Base-by-base conservation (phyloP, 768 basidiomycete genomes). In the Kwoniella sp. region DNA sequence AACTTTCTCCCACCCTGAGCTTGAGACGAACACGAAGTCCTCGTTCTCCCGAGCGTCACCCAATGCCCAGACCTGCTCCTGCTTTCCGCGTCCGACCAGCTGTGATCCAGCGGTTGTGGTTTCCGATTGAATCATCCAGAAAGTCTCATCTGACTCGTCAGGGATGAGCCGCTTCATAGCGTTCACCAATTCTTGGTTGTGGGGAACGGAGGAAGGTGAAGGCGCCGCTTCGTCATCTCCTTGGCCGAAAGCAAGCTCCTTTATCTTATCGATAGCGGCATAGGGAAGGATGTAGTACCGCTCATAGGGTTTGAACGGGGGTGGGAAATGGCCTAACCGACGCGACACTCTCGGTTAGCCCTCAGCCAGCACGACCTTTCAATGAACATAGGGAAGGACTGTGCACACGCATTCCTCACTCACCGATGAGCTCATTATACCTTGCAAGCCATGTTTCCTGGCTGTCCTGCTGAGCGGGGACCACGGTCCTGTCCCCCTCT, bases 11-110 rank as follows among this genome's bases (percentile, higher is more conserved):
- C 92, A 95, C 23, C 87, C 87, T 26, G 85, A 84, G 63, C 84
- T 82, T 1, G 92, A 90, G 2, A 96, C 84, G 70, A 87, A 89
- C 77, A 91, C 89, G 57, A 89, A 85, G 75, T 96, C 81, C 37
- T 77, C 73, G 23, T 87, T 86, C 73, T 93, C 90, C 85, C 29
- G 86, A 41, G 56, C 58, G 45, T 65, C 56, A 1, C 56, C 63
- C 38, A 54, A 22, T 29, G 56, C 50, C 63, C 63, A 65, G 1
- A 65, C 63, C 23, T 65, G 57, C 28, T 65, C 63, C 52, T 65
- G 25, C 52, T 65, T 65, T 17, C 57, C 63, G 20, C 34, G 23
- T 12, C 63, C 63, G 28, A 59, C 38, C 37, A 65, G 20, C 17
- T 26, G n/a, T 76, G 89, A 76, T 1, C 64, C 67, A 20, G 55